A percentile compares a stretch with the other conserved stretches of the same genome.
Conservation (phyloP, 2,329 filamentous ascomycete genomes). For the Colletotrichum lindemuthianum region DNA sequence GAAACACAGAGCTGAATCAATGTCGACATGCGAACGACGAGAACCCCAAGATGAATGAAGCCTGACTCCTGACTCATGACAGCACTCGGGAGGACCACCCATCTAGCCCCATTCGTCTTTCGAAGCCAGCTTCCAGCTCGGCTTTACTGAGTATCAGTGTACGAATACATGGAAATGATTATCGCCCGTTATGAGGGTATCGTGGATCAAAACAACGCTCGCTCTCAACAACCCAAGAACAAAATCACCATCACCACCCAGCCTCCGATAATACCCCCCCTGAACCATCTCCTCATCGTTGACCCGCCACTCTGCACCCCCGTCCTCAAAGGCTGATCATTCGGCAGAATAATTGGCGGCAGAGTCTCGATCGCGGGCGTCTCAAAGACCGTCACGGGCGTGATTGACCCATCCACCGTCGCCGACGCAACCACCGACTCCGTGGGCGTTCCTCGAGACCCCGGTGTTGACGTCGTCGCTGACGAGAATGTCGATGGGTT, state of each 20-base stretch:
- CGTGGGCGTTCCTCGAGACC: neutral
- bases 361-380: conserved; percentile 15
- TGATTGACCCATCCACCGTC: neutral
- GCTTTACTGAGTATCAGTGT: too few relatives aligned
- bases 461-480: neutral
- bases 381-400: conserved; percentile 30
- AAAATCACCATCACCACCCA: neutral
- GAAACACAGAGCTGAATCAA: too few relatives aligned
- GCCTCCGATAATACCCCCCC: neutral
- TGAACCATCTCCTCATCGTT: neutral
- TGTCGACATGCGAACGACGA: too few relatives aligned
- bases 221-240: too few relatives aligned
- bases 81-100: too few relatives aligned
- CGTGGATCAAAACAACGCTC: too few relatives aligned
- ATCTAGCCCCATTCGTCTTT: too few relatives aligned
- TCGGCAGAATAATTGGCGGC: conserved; percentile 16
- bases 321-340: conserved; percentile 9
- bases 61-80: too few relatives aligned
- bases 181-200: too few relatives aligned
- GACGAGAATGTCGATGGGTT: neutral
- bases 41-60: too few relatives aligned
- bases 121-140: too few relatives aligned
- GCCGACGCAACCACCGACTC: neutral
- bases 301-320: neutral
- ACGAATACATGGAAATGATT: too few relatives aligned